Evolutionary conservation across 176 grass and related monocot genomes (phyloP).

Genomic region (Avena insularis): DNA sequence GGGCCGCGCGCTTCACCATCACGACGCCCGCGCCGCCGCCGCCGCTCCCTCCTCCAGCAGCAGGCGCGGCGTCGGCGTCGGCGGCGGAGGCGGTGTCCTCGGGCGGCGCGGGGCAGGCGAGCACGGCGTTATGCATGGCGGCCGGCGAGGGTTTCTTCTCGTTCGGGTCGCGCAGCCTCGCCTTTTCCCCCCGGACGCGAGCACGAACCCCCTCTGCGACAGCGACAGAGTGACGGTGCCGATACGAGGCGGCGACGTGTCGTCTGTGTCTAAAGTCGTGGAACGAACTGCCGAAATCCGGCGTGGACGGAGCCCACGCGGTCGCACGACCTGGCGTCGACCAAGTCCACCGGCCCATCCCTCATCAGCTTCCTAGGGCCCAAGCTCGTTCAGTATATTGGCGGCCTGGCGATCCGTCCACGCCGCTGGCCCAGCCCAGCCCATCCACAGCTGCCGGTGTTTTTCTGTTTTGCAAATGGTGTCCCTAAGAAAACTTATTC

Average conservation of each 20-base stretch:
- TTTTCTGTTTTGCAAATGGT: too few relatives aligned
- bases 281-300: neutral
- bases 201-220: neutral
- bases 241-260: neutral
- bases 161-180: slow-evolving; percentile 18
- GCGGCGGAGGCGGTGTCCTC: neutral
- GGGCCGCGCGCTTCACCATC: slow-evolving; percentile 47
- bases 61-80: neutral
- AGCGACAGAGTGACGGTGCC: slow-evolving; percentile 5
- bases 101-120: slow-evolving; percentile 24
- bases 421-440: neutral
- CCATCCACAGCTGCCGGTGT: neutral
- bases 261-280: neutral
- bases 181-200: slow-evolving; percentile 26
- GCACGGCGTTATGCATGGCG: slow-evolving; percentile 36
- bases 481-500: too few relatives aligned
- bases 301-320: slow-evolving; percentile 15
- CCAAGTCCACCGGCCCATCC: neutral
- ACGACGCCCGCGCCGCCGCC: slow-evolving; percentile 39
- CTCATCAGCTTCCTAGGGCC: neutral
- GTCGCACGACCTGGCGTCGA: neutral
- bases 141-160: slow-evolving; percentile 5
- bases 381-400: neutral
- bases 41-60: neutral
- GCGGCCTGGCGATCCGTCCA: neutral